These are phyloP conservation scores for Leucocoprinus leucothites DNA, from an alignment of 768 basidiomycete genomes.

Conservation along the genomic window DNA sequence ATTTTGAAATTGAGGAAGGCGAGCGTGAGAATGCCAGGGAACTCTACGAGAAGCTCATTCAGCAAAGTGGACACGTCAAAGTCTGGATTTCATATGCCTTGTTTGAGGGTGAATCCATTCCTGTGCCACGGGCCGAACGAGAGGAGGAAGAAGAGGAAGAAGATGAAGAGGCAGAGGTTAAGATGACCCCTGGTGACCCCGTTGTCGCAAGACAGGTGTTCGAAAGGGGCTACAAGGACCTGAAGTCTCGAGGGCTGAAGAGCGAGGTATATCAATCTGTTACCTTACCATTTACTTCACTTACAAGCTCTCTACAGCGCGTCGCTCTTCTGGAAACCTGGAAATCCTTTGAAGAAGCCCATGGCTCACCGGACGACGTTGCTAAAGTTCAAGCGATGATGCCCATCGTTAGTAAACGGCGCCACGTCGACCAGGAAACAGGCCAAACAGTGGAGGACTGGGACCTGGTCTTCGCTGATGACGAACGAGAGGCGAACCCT, in stretches of 20 bases:
- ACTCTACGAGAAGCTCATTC: slow-evolving; percentile 84
- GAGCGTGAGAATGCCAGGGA: slow-evolving; percentile 82
- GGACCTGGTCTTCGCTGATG: slow-evolving; percentile 95
- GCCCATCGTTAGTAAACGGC: slow-evolving; percentile 85
- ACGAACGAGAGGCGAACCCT: slow-evolving; percentile 91
- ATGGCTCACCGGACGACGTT: slow-evolving; percentile 72
- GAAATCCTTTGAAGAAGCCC: slow-evolving; percentile 87
- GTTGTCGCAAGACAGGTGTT: slow-evolving; percentile 74
- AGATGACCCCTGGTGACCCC: slow-evolving; percentile 71
- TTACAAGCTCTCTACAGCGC: slow-evolving; percentile 47
- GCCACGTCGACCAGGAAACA: slow-evolving; percentile 80
- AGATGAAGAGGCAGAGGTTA: slow-evolving; percentile 56
- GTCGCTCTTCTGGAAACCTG: slow-evolving; percentile 91
- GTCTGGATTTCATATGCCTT: slow-evolving; percentile 96
- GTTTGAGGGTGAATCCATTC: slow-evolving; percentile 82
- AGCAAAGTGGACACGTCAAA: slow-evolving; percentile 89
- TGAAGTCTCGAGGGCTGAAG: slow-evolving; percentile 79
- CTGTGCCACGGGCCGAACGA: slow-evolving; percentile 56
- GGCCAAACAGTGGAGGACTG: slow-evolving; percentile 91
- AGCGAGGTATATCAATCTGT: slow-evolving; percentile 60
- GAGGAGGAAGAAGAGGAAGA: slow-evolving; percentile 77
- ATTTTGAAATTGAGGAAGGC: slow-evolving; percentile 93
- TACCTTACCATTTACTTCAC: slow-evolving; percentile 2
- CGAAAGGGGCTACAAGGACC: slow-evolving; percentile 82
- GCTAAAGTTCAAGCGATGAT: slow-evolving; percentile 88